These are phyloP conservation scores for Malbranchea zuffiana DNA, from an alignment of 2,329 filamentous ascomycete species.

Conservation along the genomic window DNA sequence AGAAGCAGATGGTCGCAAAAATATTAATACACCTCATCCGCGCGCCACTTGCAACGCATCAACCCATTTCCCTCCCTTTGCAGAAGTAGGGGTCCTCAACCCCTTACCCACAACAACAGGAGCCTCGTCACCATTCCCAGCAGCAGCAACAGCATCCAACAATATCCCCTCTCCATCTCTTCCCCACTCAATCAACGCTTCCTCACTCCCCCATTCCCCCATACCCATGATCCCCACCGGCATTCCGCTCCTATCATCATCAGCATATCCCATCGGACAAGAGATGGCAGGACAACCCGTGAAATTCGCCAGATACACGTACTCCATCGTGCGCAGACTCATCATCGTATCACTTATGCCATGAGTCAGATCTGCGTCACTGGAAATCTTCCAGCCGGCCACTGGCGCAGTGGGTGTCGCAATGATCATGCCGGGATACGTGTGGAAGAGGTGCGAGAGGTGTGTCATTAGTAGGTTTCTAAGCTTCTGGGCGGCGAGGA, in stretches of 20 bases:
- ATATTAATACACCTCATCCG: no score
- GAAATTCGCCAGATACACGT: constrained; percentile 76
- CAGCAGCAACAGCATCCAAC: constrained; percentile 11
- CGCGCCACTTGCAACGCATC: no score
- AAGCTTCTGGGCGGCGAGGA: constrained; percentile 61
- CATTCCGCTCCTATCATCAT: constrained; percentile 24
- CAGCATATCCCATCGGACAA: constrained; percentile 64
- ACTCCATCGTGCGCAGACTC: constrained; percentile 70
- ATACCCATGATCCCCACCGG: constrained; percentile 46
- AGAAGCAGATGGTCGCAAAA: no score
- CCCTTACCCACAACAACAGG: constrained; percentile 16
- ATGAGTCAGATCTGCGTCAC: constrained; percentile 48
- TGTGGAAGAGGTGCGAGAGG: constrained; percentile 57
- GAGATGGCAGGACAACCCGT: constrained; percentile 65
- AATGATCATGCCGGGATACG: constrained; percentile 64
- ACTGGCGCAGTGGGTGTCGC: constrained; percentile 67
- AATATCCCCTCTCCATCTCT: constrained; percentile 42
- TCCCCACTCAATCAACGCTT: constrained; percentile 42
- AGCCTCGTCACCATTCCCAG: constrained; percentile 5
- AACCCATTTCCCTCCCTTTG: constrained; percentile 25
- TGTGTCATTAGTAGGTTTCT: constrained; percentile 70
- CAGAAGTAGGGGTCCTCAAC: constrained; percentile 21
- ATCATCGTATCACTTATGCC: constrained; percentile 65
- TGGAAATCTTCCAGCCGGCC: constrained; percentile 60
- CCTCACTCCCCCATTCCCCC: constrained; percentile 45